Percentiles rank a stretch among this genome's conserved stretches.
Conservation (phyloP, 2,329 filamentous ascomycete genomes). For the Aureobasidium leucospermi region DNA sequence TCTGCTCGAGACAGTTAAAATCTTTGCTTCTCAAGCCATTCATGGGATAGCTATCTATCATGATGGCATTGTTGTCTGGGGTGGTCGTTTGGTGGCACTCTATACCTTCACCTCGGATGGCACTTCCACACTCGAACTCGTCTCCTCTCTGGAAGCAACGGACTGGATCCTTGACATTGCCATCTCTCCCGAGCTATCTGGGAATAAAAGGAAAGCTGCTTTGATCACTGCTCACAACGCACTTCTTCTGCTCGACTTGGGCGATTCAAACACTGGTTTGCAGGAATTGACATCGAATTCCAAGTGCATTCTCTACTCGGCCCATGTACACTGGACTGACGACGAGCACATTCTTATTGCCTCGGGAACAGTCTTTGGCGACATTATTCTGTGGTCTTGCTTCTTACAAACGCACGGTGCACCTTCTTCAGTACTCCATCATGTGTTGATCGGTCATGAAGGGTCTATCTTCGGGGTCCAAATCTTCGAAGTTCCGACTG, state of each 20-base stretch:
- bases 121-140: neutral
- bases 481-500: conserved; percentile 54
- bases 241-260: conserved; percentile 39
- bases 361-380: conserved; percentile 88
- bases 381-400: conserved; percentile 84
- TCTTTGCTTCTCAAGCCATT: conserved; percentile 64
- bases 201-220: conserved; percentile 27
- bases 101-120: neutral
- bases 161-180: conserved; percentile 74
- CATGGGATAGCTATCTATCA: conserved; percentile 58
- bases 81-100: conserved; percentile 48
- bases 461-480: conserved; percentile 89
- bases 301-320: conserved; percentile 81
- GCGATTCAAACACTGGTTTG: conserved; percentile 31
- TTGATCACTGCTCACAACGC: conserved; percentile 86
- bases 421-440: conserved; percentile 39
- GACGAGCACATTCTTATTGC: conserved; percentile 61
- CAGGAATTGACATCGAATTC: conserved; percentile 44
- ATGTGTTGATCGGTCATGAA: conserved; percentile 64
- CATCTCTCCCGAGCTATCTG: conserved; percentile 32
- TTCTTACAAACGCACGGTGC: conserved; percentile 21
- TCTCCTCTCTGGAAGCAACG: neutral
- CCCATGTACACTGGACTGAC: conserved; percentile 60
- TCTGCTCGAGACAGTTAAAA: conserved; percentile 29
- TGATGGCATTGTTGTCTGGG: conserved; percentile 57